A percentile compares a stretch with the other conserved stretches of the same genome.
Conservation (phyloP, 1,284 basidiomycete genomes). For the Cryptococcus neoformans region DNA sequence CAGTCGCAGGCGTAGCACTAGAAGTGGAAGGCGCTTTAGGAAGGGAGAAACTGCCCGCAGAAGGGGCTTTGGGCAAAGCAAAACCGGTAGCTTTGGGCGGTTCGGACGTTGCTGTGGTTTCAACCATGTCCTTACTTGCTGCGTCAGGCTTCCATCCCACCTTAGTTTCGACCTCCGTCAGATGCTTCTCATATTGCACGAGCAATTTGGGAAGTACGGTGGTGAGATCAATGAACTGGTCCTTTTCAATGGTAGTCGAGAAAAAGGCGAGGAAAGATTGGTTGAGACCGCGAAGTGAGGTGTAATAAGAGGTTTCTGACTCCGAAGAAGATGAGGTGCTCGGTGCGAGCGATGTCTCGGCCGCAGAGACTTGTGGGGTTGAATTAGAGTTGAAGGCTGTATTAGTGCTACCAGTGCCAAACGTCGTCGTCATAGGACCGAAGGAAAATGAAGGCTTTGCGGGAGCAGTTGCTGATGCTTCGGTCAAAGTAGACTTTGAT, state of each 20-base stretch:
- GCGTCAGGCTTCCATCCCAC: slow-evolving; percentile 37
- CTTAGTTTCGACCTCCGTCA: slow-evolving; percentile 58
- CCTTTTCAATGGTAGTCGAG: slow-evolving; percentile 61
- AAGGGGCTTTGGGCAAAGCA: slow-evolving; percentile 11
- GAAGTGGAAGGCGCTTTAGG: neutral
- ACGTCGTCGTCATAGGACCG: neutral
- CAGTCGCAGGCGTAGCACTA: slow-evolving; percentile 15
- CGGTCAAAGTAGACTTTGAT: slow-evolving; percentile 2
- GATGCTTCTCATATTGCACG: slow-evolving; percentile 63
- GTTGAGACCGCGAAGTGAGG: slow-evolving; percentile 75
- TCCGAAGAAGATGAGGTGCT: slow-evolving; percentile 5
- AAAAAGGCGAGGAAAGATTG: slow-evolving; percentile 64
- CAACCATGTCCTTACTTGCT: slow-evolving; percentile 5
- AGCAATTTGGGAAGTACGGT: slow-evolving; percentile 50
- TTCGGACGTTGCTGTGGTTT: slow-evolving; percentile 9
- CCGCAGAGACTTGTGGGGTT: neutral
- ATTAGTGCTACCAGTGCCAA: neutral
- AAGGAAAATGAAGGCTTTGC: slow-evolving; percentile 5
- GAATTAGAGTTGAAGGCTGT: neutral
- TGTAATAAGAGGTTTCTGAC: slow-evolving; percentile 59
- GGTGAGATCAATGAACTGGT: slow-evolving; percentile 72
- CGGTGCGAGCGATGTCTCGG: slow-evolving; percentile 12
- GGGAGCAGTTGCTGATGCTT: neutral
- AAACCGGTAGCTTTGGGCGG: slow-evolving; percentile 24
- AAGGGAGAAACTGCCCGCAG: slow-evolving; percentile 10